These are phyloP conservation scores for Alloteropsis angusta DNA, from an alignment of 202 grass and related monocot species.

Conservation along the genomic window DNA sequence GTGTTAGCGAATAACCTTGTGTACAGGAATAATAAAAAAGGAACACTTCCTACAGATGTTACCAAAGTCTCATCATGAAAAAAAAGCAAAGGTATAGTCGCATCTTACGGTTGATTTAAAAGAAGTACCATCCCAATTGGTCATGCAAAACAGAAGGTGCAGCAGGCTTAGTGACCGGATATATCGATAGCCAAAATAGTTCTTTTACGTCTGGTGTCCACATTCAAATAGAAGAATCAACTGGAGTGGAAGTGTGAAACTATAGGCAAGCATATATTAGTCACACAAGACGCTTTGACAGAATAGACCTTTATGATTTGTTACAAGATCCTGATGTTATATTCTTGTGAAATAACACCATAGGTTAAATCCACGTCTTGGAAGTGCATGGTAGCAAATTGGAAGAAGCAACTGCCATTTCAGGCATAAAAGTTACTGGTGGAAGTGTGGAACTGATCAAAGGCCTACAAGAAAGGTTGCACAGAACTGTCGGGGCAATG, in stretches of 20 bases:
- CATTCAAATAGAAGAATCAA: background rate
- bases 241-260: background rate
- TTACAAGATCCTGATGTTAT: background rate
- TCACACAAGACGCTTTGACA: background rate
- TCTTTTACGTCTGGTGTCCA: too few relatives aligned
- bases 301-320: background rate
- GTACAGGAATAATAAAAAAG: too few relatives aligned
- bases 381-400: background rate
- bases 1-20: background rate
- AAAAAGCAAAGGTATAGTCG: background rate
- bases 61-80: background rate
- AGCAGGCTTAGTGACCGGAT: background rate
- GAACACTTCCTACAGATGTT: background rate
- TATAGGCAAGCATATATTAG: background rate
- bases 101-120: background rate
- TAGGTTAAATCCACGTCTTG: background rate
- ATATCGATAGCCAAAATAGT: background rate
- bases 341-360: background rate
- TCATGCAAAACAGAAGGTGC: background rate
- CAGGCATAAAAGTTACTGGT: background rate
- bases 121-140: background rate
- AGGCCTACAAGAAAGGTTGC: slow-evolving; percentile 1
- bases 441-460: background rate
- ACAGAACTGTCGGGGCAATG: background rate
- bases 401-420: slow-evolving; percentile 3